Conservation (phyloP, 2,329 filamentous ascomycete species). For the Rhynchosporium secalis region DNA sequence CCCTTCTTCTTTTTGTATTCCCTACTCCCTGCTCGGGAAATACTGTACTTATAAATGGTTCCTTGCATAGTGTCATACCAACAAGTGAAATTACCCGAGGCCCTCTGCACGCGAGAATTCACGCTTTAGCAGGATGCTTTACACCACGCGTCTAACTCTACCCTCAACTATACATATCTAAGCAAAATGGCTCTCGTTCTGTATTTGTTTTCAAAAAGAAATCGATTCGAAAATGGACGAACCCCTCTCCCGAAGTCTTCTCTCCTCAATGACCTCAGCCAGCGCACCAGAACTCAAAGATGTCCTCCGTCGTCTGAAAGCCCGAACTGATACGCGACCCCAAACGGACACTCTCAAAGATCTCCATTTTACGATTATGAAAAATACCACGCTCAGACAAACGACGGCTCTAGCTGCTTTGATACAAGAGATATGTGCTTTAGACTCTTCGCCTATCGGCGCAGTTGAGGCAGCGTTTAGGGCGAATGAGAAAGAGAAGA, state of each 20-base stretch:
- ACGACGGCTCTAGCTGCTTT: neutral
- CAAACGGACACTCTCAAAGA: neutral
- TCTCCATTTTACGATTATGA: neutral
- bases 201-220: neutral
- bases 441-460: neutral
- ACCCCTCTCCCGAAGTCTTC: constrained; percentile 2
- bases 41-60: neutral
- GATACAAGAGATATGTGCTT: neutral
- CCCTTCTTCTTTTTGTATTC: too few species aligned
- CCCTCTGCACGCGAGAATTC: neutral
- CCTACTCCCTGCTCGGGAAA: too few species aligned
- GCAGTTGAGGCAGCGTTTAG: neutral
- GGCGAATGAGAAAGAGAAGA: constrained; percentile 7
- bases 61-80: neutral
- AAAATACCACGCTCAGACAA: neutral
- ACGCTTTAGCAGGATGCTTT: neutral
- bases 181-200: neutral
- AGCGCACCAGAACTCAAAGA: constrained; percentile 5
- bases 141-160: neutral
- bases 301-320: constrained; percentile 2
- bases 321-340: neutral
- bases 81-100: constrained; percentile 1
- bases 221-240: neutral
- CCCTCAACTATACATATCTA: too few species aligned
- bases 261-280: neutral